Conservation (phyloP, 177 flowering plant species). For the Vitis hybrid region DNA sequence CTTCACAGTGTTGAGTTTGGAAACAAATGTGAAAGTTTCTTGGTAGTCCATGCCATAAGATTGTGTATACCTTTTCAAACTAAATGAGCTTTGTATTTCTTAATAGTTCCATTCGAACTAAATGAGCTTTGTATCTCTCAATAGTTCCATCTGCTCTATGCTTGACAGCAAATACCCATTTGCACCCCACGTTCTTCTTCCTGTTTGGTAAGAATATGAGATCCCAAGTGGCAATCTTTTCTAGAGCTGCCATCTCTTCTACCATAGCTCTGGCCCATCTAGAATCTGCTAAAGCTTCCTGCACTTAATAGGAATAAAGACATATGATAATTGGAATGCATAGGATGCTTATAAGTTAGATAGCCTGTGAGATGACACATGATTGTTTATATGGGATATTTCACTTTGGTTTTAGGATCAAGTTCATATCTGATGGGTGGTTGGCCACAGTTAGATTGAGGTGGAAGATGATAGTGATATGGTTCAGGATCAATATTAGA, state of each 20-base stretch:
- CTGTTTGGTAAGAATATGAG: neutral
- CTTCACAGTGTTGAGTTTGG: neutral
- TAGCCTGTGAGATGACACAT: neutral
- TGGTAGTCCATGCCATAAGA: neutral
- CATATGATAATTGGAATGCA: neutral
- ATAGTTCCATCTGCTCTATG: no score
- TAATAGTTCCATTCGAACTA: no score
- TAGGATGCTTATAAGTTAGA: neutral
- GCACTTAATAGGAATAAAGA: neutral
- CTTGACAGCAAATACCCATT: no score
- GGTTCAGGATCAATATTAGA: neutral
- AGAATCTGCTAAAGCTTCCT: neutral
- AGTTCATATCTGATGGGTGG: neutral
- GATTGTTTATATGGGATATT: neutral
- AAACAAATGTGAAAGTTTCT: neutral
- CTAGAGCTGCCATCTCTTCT: conserved; percentile 1
- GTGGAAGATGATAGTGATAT: conserved; percentile 1
- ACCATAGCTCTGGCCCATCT: conserved; percentile 7
- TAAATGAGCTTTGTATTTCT: no score
- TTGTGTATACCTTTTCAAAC: neutral
- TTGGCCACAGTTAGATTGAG: neutral
- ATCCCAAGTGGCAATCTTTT: neutral
- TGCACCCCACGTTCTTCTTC: neutral
- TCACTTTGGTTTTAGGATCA: neutral
- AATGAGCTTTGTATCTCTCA: no score